Conservation (phyloP, 2,329 filamentous ascomycete species). For the Gnomoniopsis sp. region DNA sequence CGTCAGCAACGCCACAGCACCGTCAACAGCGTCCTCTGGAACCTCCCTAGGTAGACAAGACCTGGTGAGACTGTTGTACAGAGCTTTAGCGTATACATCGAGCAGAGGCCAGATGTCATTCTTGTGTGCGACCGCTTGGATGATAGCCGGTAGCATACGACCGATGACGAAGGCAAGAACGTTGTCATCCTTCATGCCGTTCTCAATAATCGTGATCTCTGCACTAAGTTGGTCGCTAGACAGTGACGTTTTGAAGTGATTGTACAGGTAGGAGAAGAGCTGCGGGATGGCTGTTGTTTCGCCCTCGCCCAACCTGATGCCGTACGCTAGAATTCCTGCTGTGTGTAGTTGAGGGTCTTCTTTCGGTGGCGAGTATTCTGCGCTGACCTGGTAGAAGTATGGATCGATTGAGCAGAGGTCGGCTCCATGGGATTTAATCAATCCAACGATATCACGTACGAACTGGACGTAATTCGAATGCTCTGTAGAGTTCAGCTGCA, state of each 20-base stretch:
- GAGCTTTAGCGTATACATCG: constrained; percentile 45
- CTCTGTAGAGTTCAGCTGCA: constrained; percentile 32
- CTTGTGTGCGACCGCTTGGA: constrained; percentile 34
- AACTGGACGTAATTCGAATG: constrained; percentile 50
- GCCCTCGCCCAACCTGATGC: constrained; percentile 50
- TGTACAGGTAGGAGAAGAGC: constrained; percentile 55
- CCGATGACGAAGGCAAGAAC: constrained; percentile 46
- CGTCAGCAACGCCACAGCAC: constrained; percentile 31
- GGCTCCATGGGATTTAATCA: constrained; percentile 51
- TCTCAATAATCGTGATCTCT: constrained; percentile 42
- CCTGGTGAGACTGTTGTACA: constrained; percentile 33
- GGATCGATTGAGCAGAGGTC: constrained; percentile 52
- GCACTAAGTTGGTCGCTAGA: constrained; percentile 45
- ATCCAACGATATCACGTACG: constrained; percentile 46
- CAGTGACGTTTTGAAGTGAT: constrained; percentile 54
- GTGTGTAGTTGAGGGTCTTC: constrained; percentile 56
- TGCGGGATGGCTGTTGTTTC: constrained; percentile 44
- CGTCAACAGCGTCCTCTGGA: constrained; percentile 28
- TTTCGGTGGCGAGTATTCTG: constrained; percentile 51
- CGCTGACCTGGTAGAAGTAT: constrained; percentile 55
- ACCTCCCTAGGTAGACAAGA: constrained; percentile 36
- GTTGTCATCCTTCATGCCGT: constrained; percentile 43
- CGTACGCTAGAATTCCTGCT: constrained; percentile 54
- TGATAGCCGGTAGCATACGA: constrained; percentile 53
- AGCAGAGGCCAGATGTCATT: constrained; percentile 44